Percentiles rank a stretch among this genome's conserved stretches.
Conservation (phyloP, 495 filamentous ascomycete genomes). For the Podospora australis region DNA sequence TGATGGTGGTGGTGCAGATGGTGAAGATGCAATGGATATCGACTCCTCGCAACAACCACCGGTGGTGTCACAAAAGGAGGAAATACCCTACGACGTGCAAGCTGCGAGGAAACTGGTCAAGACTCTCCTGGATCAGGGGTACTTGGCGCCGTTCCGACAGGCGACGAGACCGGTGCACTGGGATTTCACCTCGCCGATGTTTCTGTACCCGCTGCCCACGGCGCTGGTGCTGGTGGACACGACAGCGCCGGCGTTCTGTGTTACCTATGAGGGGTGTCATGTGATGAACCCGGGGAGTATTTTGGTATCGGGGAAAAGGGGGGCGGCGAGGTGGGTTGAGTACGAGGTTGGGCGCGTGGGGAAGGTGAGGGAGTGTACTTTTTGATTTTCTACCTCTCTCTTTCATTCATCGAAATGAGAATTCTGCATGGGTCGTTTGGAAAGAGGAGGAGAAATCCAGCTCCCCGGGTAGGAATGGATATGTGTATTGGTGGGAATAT, state of each 20-base stretch:
- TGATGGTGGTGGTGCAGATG: not conserved
- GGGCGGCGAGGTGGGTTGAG: constrained; percentile 75
- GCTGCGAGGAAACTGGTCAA: constrained; percentile 81
- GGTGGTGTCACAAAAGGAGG: constrained; percentile 4
- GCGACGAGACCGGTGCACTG: constrained; percentile 73
- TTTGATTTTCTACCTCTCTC: constrained; percentile 16
- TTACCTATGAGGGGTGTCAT: constrained; percentile 91
- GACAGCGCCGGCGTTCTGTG: constrained; percentile 68
- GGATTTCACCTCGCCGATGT: constrained; percentile 68
- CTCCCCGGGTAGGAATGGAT: too few relatives aligned
- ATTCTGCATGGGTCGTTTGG: too few relatives aligned
- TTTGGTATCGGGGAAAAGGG: constrained; percentile 54
- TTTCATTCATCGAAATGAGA: too few relatives aligned
- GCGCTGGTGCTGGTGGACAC: constrained; percentile 75
- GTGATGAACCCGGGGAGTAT: constrained; percentile 89
- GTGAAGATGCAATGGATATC: constrained; percentile 40
- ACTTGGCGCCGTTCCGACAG: constrained; percentile 77
- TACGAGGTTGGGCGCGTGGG: constrained; percentile 58
- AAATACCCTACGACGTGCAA: constrained; percentile 43
- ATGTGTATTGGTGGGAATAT: too few relatives aligned
- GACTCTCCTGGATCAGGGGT: constrained; percentile 87
- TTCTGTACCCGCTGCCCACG: constrained; percentile 83
- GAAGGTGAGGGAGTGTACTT: constrained; percentile 40
- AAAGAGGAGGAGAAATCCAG: too few relatives aligned
- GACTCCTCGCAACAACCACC: constrained; percentile 21